Evolutionary conservation across 2,329 filamentous ascomycete genomes (phyloP), one percentile per base, ranked within the genome.

Genomic region (Colletotrichum neosansevieriae): DNA sequence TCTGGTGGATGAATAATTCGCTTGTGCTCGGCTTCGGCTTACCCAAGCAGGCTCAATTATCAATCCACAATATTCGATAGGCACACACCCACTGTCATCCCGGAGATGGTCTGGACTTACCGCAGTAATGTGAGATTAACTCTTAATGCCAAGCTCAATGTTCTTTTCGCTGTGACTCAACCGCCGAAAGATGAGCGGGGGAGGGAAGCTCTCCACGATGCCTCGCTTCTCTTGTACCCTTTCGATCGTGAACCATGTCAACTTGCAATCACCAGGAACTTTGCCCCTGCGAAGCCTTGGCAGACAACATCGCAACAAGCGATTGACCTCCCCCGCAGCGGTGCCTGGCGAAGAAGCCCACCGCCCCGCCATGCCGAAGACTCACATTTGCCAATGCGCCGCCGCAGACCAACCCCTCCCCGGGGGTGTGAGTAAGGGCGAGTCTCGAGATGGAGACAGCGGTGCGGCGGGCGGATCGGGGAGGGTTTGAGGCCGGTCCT

Each of bases 1-100:
- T 19, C 32, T 29, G 24, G 24, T 24, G 24, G 45, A 67, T 67
- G 65, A 68, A 51, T 59, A 65, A 68, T 67, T 32, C n/a, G 15
- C 13, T 32, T 53, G 24, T 38, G 32, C 47, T 45, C 51, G 45
- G 45, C 53, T 21, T 54, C 60, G 51, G 65, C 65, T 68, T 68
- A 68, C 53, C 36, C 44, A 49, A 68, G 24, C 65, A 54, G 4
- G 36, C 51, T 51, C 45, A 64, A 21, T 49, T 49, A 13, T 40
- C 44, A 57, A 40, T 40, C 32, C 13, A 29, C 40, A n/a, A 5
- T 3, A 29, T 40, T 29, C 29, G 36, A 32, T 42, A 47, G 10
- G 17, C 24, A 4, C 58, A 24, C 63, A 53, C 50, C 21, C 38
- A 29, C 24, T 42, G 19, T 21, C 17, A n/a, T 12, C 7, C 4